Evolutionary conservation across 2,329 filamentous ascomycete species (phyloP).

Genomic region (Apiospora pterosperma): DNA sequence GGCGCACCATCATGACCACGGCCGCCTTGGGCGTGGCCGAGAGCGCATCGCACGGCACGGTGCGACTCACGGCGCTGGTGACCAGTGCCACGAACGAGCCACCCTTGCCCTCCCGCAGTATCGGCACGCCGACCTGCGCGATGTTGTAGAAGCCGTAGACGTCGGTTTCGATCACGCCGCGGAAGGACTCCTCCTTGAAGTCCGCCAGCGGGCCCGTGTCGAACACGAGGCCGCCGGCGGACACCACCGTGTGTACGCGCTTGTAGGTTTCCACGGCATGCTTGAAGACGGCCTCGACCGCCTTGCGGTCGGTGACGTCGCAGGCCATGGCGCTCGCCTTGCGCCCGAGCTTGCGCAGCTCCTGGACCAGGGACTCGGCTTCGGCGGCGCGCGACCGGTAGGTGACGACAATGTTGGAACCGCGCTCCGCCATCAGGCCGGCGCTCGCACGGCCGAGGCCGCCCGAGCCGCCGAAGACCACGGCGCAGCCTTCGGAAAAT

Average conservation of each 20-base stretch:
- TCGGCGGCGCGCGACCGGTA: slow-evolving; percentile 6
- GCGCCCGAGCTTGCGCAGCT: slow-evolving; percentile 4
- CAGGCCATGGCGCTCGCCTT: slow-evolving; percentile 6
- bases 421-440: slow-evolving; percentile 8
- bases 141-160: slow-evolving; percentile 8
- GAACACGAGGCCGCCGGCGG: slow-evolving; percentile 5
- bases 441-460: slow-evolving; percentile 9
- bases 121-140: slow-evolving; percentile 5
- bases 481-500: slow-evolving; percentile 8
- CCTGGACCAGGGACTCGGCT: slow-evolving; percentile 5
- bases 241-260: slow-evolving; percentile 8
- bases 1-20: slow-evolving; percentile 6
- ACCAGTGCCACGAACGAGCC: slow-evolving; percentile 6
- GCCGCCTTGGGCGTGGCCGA: slow-evolving; percentile 9
- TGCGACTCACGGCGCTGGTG: slow-evolving; percentile 3
- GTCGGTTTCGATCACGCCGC: slow-evolving; percentile 8
- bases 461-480: slow-evolving; percentile 7
- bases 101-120: background rate
- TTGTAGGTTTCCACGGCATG: slow-evolving; percentile 3
- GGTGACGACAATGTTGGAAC: slow-evolving; percentile 6
- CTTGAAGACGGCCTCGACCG: slow-evolving; percentile 7
- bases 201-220: background rate
- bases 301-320: slow-evolving; percentile 3
- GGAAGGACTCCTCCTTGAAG: slow-evolving; percentile 2
- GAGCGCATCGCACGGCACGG: slow-evolving; percentile 6